phyloP scores from a whole-genome alignment of 345 rosid genomes.

The Eutrema heterophyllum region DNA sequence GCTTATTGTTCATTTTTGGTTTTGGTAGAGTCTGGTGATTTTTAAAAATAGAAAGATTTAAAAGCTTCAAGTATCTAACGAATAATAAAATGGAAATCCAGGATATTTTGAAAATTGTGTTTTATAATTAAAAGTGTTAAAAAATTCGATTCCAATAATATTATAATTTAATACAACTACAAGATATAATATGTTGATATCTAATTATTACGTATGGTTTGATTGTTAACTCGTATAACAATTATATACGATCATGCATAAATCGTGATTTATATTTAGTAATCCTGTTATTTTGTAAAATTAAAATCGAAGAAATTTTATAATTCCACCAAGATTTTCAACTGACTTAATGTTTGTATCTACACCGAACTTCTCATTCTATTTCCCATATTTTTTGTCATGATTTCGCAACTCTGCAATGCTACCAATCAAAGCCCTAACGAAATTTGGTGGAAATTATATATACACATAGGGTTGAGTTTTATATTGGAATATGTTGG shows the following conservation, averaged over 20 bases:
- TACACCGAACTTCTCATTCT: neutral
- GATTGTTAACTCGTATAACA: neutral
- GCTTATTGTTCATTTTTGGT: neutral
- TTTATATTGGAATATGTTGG: neutral
- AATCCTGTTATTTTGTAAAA: neutral
- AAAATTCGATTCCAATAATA: neutral
- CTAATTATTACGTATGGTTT: neutral
- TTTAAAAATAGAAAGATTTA: neutral
- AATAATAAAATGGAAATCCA: neutral
- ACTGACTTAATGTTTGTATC: neutral
- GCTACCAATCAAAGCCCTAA: neutral
- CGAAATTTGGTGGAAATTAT: neutral
- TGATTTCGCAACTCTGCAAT: neutral
- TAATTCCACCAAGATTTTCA: neutral
- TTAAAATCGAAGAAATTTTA: neutral
- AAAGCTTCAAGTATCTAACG: neutral
- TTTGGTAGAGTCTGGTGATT: neutral
- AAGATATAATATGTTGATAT: neutral
- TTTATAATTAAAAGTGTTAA: too few relatives aligned
- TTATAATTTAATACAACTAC: neutral
- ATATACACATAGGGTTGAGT: neutral
- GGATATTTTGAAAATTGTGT: neutral
- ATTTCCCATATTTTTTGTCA: neutral
- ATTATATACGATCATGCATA: neutral
- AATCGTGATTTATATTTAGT: neutral